A percentile compares a stretch with the other conserved stretches of the same genome.
phyloP scores from a whole-genome alignment of 2,329 filamentous ascomycete species.

The Chalaropsis ovoidea region DNA sequence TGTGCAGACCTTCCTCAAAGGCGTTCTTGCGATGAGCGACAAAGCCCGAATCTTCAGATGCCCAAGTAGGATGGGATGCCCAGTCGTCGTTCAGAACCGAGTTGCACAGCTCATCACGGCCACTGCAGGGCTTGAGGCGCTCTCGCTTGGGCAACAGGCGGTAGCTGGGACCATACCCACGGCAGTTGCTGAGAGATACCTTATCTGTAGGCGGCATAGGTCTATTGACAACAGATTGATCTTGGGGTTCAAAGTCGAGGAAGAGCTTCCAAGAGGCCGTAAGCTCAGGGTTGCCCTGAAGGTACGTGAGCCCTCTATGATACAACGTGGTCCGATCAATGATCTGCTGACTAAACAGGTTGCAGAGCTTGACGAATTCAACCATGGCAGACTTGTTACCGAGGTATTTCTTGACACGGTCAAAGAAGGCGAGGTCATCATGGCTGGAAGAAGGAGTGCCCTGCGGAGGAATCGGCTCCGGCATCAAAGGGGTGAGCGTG shows the following conservation, averaged over 20 bases:
- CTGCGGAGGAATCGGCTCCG: constrained; percentile 73
- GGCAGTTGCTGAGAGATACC: constrained; percentile 90
- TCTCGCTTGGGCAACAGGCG: constrained; percentile 83
- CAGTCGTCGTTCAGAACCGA: constrained; percentile 93
- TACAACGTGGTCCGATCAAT: constrained; percentile 78
- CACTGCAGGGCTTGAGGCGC: constrained; percentile 81
- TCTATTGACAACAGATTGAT: constrained; percentile 68
- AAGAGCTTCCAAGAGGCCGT: constrained; percentile 80
- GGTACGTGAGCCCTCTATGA: constrained; percentile 73
- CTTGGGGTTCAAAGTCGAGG: constrained; percentile 64
- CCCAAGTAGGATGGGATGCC: constrained; percentile 98
- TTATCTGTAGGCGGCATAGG: constrained; percentile 65
- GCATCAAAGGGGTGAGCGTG: constrained; percentile 76
- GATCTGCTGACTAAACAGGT: constrained; percentile 84
- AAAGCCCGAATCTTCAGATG: constrained; percentile 93
- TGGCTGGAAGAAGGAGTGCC: constrained; percentile 61
- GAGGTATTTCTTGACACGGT: constrained; percentile 92
- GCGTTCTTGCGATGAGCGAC: constrained; percentile 95
- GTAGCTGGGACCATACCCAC: constrained; percentile 92
- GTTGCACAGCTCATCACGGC: constrained; percentile 87
- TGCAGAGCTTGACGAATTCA: constrained; percentile 94
- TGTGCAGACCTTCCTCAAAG: constrained; percentile 85
- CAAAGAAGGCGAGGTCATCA: constrained; percentile 89
- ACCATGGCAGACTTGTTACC: constrained; percentile 85
- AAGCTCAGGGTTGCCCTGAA: constrained; percentile 80